Evolutionary conservation across 306 rosid genomes (phyloP), one percentile per base, ranked within the genome.

Genomic region (Castanopsis chinensis): DNA sequence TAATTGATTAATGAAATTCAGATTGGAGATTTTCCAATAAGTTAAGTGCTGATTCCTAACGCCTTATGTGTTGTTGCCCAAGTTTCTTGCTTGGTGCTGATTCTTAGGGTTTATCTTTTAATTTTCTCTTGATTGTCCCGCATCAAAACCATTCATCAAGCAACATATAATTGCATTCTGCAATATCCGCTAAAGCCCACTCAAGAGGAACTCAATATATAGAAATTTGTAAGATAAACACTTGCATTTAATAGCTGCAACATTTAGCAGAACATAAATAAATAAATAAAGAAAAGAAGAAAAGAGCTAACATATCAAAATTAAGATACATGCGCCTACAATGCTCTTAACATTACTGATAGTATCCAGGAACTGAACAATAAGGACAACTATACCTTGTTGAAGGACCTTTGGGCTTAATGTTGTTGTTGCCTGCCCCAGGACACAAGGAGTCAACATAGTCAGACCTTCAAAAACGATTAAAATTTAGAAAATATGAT

Each of bases 391-490:
- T 5, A 35, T 79, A 92, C 99, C 92, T 91, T 87, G 76, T 87
- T 76, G 96, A 90, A 77, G 87, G 88, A 73, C 86, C 90, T 75
- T 79, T 89, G 41, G 90, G 69, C 77, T 79, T 72, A 72, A 35
- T 56, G 49, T 71, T 69, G 52, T 59, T 86, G 82, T 71, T 79
- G 88, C 82, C 82, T 32, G 70, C 85, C 83, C 87, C 87, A 80
- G 97, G 97, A 87, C 97, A 95, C 63, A 93, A 77, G 52, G 97
- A 75, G 72, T 84, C 75, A 64, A 95, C 77, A 84, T 95, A 95
- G 76, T 92, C 94, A 63, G 63, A 60, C 94, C 99, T 95, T 73
- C 74, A 68, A 79, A 78, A 83, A 72, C 12, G 60, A 20, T 76
- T 65, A 78, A 84, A 79, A 81, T 51, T 37, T 59, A 77, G 76